Evolutionary conservation across 768 basidiomycete genomes (phyloP).

Genomic region (Ramaria sp.): DNA sequence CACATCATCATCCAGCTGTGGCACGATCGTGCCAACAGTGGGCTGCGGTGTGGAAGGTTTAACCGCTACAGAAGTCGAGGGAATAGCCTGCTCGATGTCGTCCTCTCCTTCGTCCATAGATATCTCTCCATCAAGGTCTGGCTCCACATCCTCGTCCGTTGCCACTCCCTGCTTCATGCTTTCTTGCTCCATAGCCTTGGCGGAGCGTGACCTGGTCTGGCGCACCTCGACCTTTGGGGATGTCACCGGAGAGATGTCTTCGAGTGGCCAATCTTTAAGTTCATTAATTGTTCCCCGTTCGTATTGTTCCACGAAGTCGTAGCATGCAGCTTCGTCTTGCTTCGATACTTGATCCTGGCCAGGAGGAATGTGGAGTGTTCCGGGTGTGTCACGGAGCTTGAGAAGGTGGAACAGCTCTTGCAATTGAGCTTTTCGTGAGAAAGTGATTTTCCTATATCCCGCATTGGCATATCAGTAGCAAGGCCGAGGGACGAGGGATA

Average conservation of each 20-base stretch:
- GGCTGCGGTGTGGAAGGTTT: neutral
- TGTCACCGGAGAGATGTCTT: constrained; percentile 1
- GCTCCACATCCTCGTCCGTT: neutral
- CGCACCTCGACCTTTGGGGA: neutral
- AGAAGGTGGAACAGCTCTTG: constrained; percentile 6
- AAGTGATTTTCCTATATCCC: neutral
- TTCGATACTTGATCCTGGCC: neutral
- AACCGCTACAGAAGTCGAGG: neutral
- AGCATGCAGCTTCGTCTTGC: constrained; percentile 4
- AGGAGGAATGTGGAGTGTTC: neutral
- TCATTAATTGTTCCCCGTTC: constrained; percentile 2
- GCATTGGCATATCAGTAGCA: neutral
- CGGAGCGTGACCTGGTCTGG: neutral
- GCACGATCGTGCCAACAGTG: neutral
- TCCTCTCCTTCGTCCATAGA: neutral
- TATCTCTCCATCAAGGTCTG: neutral
- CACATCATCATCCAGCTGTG: neutral
- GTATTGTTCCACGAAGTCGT: constrained; percentile 3
- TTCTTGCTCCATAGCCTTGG: neutral
- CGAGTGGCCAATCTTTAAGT: constrained; percentile 3
- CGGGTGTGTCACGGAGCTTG: constrained; percentile 1
- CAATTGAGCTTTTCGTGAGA: neutral
- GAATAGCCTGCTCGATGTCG: neutral
- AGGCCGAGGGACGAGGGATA: neutral
- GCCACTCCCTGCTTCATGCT: neutral